These are phyloP conservation scores for Blastomyces gilchristii DNA, from an alignment of 2,329 filamentous ascomycete genomes.

Conservation along the genomic window DNA sequence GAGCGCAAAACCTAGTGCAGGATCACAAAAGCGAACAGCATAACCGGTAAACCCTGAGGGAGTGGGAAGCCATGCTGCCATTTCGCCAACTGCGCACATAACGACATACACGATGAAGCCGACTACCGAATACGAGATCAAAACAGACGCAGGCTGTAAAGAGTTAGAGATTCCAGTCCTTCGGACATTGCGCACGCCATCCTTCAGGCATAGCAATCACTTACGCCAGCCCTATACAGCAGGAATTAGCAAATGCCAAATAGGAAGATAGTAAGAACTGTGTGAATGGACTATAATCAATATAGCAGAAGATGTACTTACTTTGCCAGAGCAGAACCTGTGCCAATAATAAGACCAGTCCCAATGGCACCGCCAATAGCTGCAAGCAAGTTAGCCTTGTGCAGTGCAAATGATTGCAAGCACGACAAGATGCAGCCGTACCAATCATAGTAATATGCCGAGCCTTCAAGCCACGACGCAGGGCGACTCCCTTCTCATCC, in stretches of 20 bases:
- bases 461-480: slow-evolving; percentile 40
- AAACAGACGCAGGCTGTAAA: slow-evolving; percentile 30
- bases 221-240: slow-evolving; percentile 28
- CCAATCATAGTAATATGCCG: slow-evolving; percentile 51
- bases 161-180: slow-evolving; percentile 10
- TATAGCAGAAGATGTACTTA: slow-evolving; percentile 3
- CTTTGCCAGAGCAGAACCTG: slow-evolving; percentile 39
- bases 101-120: slow-evolving; percentile 62
- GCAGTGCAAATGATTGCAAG: slow-evolving; percentile 23
- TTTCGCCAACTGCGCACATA: slow-evolving; percentile 39
- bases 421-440: slow-evolving; percentile 33
- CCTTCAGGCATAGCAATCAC: slow-evolving; percentile 13
- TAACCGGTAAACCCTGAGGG: slow-evolving; percentile 40
- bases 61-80: slow-evolving; percentile 41
- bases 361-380: slow-evolving; percentile 49
- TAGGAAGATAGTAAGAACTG: not conserved
- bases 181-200: not conserved
- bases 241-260: not conserved
- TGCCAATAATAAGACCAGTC: slow-evolving; percentile 47
- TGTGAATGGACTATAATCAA: not conserved
- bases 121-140: slow-evolving; percentile 37
- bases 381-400: slow-evolving; percentile 7
- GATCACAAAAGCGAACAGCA: slow-evolving; percentile 36
- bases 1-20: slow-evolving; percentile 39
- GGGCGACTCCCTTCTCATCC: slow-evolving; percentile 23